Evolutionary conservation across 768 basidiomycete species (phyloP).

Genomic region (Rhizopogon vulgaris): DNA sequence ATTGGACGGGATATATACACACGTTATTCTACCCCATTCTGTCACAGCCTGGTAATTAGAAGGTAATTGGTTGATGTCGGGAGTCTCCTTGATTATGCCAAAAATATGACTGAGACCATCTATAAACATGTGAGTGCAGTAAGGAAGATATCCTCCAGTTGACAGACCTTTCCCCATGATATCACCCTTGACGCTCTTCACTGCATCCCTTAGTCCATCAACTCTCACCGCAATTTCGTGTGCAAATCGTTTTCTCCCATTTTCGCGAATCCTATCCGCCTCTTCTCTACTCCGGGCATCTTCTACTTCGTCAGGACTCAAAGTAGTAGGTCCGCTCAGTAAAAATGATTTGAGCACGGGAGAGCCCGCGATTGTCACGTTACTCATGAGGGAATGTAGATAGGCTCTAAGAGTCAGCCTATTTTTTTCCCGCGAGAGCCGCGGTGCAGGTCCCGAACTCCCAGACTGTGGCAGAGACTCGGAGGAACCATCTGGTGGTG

Average conservation of each 20-base stretch:
- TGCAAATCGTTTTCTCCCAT: constrained; percentile 80
- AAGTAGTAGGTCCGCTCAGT: constrained; percentile 62
- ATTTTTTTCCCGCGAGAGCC: constrained; percentile 88
- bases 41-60: constrained; percentile 81
- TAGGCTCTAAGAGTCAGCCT: constrained; percentile 90
- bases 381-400: constrained; percentile 72
- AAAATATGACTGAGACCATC: constrained; percentile 91
- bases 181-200: constrained; percentile 88
- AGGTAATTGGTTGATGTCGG: constrained; percentile 72
- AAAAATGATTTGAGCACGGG: constrained; percentile 86
- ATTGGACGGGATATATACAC: constrained; percentile 26
- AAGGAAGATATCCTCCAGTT: not conserved
- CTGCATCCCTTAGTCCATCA: constrained; percentile 75
- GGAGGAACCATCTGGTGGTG: constrained; percentile 6
- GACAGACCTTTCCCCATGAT: constrained; percentile 77
- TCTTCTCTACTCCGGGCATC: constrained; percentile 81
- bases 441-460: constrained; percentile 45
- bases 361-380: constrained; percentile 71
- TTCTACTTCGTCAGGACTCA: constrained; percentile 67
- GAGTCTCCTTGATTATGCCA: constrained; percentile 75
- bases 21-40: constrained; percentile 98
- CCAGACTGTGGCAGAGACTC: constrained; percentile 58
- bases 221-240: constrained; percentile 83
- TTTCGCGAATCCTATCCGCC: constrained; percentile 81
- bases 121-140: constrained; percentile 22